Evolutionary conservation across 306 rosid genomes (phyloP), one percentile per base, ranked within the genome.

Genomic region (Trifolium subterraneum): DNA sequence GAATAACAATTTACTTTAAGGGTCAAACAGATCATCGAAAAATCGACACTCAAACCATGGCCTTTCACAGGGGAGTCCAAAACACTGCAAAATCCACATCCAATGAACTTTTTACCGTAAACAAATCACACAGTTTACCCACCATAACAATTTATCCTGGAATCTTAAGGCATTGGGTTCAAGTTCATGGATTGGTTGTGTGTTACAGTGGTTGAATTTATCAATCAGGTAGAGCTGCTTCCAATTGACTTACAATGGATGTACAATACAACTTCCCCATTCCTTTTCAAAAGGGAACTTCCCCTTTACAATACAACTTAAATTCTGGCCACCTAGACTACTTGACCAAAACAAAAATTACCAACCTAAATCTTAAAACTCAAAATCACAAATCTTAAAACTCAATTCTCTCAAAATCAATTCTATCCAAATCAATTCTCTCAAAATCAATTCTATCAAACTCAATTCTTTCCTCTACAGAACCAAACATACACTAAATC

Each of bases 211-310:
- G 48, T 4, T 4, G n/a, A 42, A 42, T 42, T 42, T n/a, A n/a
- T 59, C 41, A 59, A n/a, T 50, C 20, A 2, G 20, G 2, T 29
- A 27, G 65, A 31, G 22, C 22, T n/a, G 23, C 3, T 31, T 14
- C n/a, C 66, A 58, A 58, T 25, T 58, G 39, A 58, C 38, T 58
- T 14, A 6, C 64, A n/a, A 61, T 33, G 14, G 14, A 63, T 36
- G 6, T 38, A 12, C 14, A 45, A 18, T 38, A 12, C 14, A 45
- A 18, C 25, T 27, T 41, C 8, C 23, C 54, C 0, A 44, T 45
- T 60, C 22, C 47, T 12, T 64, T 70, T 51, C 41, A 70, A 36
- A 11, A 36, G 3, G 3, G 3, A 3, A 62, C 20, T 29, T 33
- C 39, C 61, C 56, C 72, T n/a, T n/a, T n/a, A n/a, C n/a, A n/a